Evolutionary conservation across 192 early-diverging fungal species (phyloP), one percentile per base, ranked within the genome.

Genomic region (Dispira parvispora): DNA sequence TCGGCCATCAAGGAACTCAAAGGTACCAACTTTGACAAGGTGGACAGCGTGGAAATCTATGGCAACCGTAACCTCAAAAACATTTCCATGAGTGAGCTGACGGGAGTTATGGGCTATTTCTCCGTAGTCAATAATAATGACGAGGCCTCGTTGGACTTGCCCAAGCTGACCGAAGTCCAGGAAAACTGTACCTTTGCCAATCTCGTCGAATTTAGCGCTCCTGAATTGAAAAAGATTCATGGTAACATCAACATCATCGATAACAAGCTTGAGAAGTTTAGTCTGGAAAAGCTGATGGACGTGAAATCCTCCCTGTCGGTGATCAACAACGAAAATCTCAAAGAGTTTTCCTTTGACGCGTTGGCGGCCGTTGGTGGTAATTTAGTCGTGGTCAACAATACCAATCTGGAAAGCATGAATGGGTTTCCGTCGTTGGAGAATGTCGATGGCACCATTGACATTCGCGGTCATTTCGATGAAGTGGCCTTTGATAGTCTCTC

Each of bases 341-440:
- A 54, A 65, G 70, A 76, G n/a, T 65, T 87, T 47, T 69, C 78
- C n/a, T 76, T 85, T 60, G 68, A 79, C 21, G 67, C 70, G 54
- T 60, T 87, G 27, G 69, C 68, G 9, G 69, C 65, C 13, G 69
- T 87, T 26, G 85, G 82, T 13, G 80, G 83, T 32, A 81, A 83
- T 43, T 69, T 85, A 46, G 67, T 77, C 53, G 75, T 87, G 23
- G 74, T 69, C 54, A 83, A 84, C 72, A 87, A 87, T 64, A 79
- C 79, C 18, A 66, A 78, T n/a, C 54, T 85, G 63, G 72, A 61
- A 18, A 64, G 64, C 45, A 70, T 87, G 32, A 65, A 70, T 50
- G 68, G 69, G 11, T 83, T 86, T 65, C 69, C 73, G 18, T 67
- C 80, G 65, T 72, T 87, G 47, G 67, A 65, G 21, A 67, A 79